A percentile compares a stretch with the other conserved stretches of the same genome.
phyloP scores from a whole-genome alignment of 148 eudicot genomes.

The Linanthus parryae region DNA sequence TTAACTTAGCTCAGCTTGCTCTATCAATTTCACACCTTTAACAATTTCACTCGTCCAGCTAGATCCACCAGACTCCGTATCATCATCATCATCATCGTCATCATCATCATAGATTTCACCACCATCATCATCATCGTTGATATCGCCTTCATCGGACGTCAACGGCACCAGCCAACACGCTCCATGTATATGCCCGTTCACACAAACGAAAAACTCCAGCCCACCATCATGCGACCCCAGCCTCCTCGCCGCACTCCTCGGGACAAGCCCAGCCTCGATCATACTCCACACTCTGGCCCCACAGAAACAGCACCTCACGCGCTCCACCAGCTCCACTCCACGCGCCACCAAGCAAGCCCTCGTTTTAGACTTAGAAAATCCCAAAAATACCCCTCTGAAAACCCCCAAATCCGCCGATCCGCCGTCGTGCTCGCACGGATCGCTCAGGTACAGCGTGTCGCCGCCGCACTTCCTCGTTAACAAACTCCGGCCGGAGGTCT shows the following conservation, averaged over 20 bases:
- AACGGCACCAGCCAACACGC: conserved; percentile 62
- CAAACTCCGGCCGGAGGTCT: conserved; percentile 82
- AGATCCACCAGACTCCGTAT: too few relatives aligned
- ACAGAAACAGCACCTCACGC: conserved; percentile 62
- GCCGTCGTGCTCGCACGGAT: conserved; percentile 67
- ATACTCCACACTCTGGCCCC: conserved; percentile 87
- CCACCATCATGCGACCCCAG: conserved; percentile 57
- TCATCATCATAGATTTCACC: neutral
- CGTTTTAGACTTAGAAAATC: conserved; percentile 53
- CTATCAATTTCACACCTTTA: too few relatives aligned
- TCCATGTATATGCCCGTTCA: conserved; percentile 78
- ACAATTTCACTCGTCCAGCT: too few relatives aligned
- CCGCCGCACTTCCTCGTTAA: conserved; percentile 38
- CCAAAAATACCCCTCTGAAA: conserved; percentile 64
- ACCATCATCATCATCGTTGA: conserved; percentile 7
- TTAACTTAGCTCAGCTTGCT: too few relatives aligned
- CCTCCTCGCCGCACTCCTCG: conserved; percentile 58
- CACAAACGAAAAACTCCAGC: conserved; percentile 67
- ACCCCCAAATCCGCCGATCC: conserved; percentile 58
- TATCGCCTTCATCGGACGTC: conserved; percentile 43
- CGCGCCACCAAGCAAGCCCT: conserved; percentile 44
- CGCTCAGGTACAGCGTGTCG: conserved; percentile 66
- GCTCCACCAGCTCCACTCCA: conserved; percentile 49
- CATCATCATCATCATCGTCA: too few relatives aligned
- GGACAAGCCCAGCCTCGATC: conserved; percentile 57